Conservation (phyloP, 176 grass and related monocot genomes). For the Phoenix roebelenii region DNA sequence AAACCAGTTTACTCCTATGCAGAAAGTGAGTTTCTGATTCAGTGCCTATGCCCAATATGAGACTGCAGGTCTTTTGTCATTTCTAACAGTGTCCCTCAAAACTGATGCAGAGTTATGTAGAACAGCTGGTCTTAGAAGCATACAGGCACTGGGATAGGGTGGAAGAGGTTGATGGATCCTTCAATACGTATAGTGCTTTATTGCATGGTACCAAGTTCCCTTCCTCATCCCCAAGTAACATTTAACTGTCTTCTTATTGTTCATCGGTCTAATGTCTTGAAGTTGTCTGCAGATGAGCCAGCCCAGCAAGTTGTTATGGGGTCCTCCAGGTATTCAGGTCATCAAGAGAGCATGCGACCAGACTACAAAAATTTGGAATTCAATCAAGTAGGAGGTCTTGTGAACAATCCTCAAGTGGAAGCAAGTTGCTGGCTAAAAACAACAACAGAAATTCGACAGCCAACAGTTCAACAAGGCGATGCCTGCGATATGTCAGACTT, state of each 20-base stretch:
- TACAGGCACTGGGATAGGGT: constrained; percentile 32
- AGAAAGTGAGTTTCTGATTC: constrained; percentile 18
- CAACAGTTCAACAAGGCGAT: too few relatives aligned
- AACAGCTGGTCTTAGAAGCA: constrained; percentile 25
- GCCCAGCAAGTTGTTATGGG: neutral
- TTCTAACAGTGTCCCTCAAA: constrained; percentile 4
- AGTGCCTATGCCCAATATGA: neutral
- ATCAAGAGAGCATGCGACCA: too few relatives aligned
- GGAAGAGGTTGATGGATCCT: constrained; percentile 21
- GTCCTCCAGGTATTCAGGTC: neutral
- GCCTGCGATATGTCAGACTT: too few relatives aligned
- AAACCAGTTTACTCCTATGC: constrained; percentile 13
- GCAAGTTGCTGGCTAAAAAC: too few relatives aligned
- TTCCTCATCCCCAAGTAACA: too few relatives aligned
- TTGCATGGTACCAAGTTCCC: constrained; percentile 28
- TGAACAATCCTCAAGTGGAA: too few relatives aligned
- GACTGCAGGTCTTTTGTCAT: neutral
- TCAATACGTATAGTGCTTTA: constrained; percentile 20
- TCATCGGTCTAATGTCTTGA: too few relatives aligned
- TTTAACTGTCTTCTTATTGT: too few relatives aligned
- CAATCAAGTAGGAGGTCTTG: too few relatives aligned
- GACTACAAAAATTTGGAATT: too few relatives aligned
- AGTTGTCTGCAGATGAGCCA: constrained; percentile 29
- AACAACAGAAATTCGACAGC: too few relatives aligned
- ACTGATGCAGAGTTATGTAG: constrained; percentile 21